A percentile compares a stretch with the other conserved stretches of the same genome.
These are phyloP conservation scores for Eucalyptus decipiens DNA, from an alignment of 345 rosid genomes.

Conservation along the genomic window DNA sequence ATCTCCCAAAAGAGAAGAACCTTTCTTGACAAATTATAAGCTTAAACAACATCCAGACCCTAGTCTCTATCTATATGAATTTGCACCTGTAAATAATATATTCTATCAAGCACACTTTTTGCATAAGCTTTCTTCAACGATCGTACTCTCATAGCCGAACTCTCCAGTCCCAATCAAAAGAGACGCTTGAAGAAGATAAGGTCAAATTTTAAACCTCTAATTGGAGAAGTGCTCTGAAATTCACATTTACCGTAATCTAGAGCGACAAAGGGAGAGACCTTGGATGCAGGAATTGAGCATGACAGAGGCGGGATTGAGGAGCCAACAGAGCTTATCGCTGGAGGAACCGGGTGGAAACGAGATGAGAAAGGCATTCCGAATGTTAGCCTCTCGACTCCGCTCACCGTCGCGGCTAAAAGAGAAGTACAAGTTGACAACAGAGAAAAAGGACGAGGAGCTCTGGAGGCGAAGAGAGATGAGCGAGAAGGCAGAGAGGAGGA, in stretches of 20 bases:
- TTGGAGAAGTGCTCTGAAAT: not conserved
- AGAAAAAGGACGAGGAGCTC: constrained; percentile 7
- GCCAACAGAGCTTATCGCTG: constrained; percentile 75
- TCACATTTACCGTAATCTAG: not conserved
- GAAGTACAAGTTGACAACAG: constrained; percentile 5
- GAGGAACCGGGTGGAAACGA: constrained; percentile 19
- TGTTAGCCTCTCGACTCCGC: constrained; percentile 12
- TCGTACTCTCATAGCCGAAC: not conserved
- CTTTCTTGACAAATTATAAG: no score
- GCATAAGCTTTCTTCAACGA: not conserved
- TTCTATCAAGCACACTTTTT: not conserved
- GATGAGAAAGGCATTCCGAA: constrained; percentile 39
- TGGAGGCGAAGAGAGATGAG: constrained; percentile 53
- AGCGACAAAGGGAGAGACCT: constrained; percentile 15
- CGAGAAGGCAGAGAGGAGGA: constrained; percentile 45
- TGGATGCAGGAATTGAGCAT: constrained; percentile 34
- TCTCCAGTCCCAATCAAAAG: not conserved
- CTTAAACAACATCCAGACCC: not conserved
- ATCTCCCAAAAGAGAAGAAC: not conserved
- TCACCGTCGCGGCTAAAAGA: not conserved
- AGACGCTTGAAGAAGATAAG: not conserved
- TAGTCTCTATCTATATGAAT: not conserved
- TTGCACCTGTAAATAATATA: not conserved
- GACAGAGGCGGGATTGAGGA: constrained; percentile 51
- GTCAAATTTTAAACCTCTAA: not conserved